Conservation (phyloP, 768 basidiomycete species). For the Candolleomyces aberdarensis region DNA sequence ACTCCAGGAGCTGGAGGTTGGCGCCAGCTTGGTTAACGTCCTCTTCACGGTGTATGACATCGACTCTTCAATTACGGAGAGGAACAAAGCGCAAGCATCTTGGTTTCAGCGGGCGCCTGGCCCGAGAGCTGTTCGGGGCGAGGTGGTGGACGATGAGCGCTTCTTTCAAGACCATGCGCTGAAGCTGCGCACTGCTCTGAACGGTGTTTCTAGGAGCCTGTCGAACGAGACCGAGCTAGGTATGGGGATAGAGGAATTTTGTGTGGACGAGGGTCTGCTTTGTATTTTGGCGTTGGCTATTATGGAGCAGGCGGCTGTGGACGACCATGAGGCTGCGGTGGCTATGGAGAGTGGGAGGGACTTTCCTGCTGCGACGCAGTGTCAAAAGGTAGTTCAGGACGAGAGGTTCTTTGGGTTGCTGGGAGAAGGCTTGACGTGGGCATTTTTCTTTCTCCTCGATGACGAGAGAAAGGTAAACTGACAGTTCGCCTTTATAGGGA, state of each 20-base stretch:
- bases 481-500: background rate
- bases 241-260: slow-evolving; percentile 1
- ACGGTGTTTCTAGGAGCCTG: background rate
- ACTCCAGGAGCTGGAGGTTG: slow-evolving; percentile 2
- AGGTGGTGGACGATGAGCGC: background rate
- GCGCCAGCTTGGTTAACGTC: slow-evolving; percentile 1
- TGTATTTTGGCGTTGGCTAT: background rate
- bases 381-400: slow-evolving; percentile 2
- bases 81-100: background rate
- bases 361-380: slow-evolving; percentile 1
- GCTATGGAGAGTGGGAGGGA: background rate
- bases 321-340: slow-evolving; percentile 3
- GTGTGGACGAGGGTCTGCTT: background rate
- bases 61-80: background rate
- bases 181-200: background rate
- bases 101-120: background rate
- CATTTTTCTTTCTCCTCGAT: background rate
- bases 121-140: background rate
- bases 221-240: background rate
- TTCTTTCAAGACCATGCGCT: slow-evolving; percentile 2
- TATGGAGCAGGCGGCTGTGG: slow-evolving; percentile 1
- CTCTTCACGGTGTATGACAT: slow-evolving; percentile 3
- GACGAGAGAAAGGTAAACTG: background rate
- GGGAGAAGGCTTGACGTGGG: background rate
- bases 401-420: slow-evolving; percentile 1